Percentiles rank a stretch among this genome's conserved stretches.
phyloP scores from a whole-genome alignment of 2,329 filamentous ascomycete species.

The Hypoxylon sp. region DNA sequence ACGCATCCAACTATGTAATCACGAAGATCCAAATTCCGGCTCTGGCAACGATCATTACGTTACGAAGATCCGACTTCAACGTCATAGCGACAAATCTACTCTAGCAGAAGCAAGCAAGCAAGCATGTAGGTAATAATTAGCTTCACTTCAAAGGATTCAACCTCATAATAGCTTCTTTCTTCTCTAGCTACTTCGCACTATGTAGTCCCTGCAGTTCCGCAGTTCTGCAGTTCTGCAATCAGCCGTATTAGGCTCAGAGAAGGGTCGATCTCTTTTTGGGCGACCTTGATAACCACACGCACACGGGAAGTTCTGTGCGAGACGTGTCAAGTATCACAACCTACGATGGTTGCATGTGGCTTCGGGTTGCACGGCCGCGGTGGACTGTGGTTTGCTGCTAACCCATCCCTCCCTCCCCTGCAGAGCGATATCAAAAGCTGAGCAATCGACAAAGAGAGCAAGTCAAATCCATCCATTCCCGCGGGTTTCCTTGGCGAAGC shows the following conservation, averaged over 20 bases:
- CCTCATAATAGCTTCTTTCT: no score
- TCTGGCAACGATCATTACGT: no score
- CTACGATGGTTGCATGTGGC: conserved; percentile 2
- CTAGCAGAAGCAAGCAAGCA: no score
- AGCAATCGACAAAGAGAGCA: conserved; percentile 8
- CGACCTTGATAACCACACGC: conserved; percentile 3
- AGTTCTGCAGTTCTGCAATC: conserved; percentile 20
- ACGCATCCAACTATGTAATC: no score
- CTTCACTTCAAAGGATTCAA: no score
- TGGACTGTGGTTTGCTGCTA: conserved; percentile 24
- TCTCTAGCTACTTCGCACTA: conserved; percentile 5
- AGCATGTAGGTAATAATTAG: no score
- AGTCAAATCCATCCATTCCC: conserved; percentile 20
- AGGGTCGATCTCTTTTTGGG: conserved; percentile 22
- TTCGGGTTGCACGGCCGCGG: conserved; percentile 11
- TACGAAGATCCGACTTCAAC: conserved; percentile 12
- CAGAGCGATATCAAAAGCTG: conserved; percentile 13
- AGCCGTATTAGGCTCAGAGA: conserved; percentile 16
- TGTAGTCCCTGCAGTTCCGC: conserved; percentile 24
- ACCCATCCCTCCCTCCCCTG: conserved; percentile 16
- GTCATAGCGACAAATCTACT: conserved; percentile 11
- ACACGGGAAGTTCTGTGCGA: conserved; percentile 1
- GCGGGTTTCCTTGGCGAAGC: conserved; percentile 30
- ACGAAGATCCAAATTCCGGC: no score
- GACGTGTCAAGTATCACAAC: conserved; percentile 21